A percentile compares a stretch with the other conserved stretches of the same genome.
Evolutionary conservation across 2,329 filamentous ascomycete genomes (phyloP).

Genomic region (Rachicladosporium sp.): DNA sequence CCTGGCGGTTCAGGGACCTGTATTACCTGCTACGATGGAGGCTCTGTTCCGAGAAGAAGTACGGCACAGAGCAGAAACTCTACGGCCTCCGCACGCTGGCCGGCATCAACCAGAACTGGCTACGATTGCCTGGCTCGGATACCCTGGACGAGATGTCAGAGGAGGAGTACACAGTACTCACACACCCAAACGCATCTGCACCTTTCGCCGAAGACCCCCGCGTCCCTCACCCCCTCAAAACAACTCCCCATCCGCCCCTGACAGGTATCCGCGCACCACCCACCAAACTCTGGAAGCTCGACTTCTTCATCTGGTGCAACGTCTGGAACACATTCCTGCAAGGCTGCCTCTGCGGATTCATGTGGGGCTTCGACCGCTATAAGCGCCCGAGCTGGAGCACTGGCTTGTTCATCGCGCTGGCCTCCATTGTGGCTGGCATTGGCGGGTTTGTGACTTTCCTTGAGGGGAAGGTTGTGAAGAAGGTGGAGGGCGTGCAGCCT

Average conservation of each 20-base stretch:
- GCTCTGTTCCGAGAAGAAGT: slow-evolving; percentile 20
- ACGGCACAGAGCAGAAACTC: slow-evolving; percentile 25
- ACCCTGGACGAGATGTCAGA: slow-evolving; percentile 33
- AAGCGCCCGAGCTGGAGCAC: slow-evolving; percentile 69
- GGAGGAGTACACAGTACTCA: slow-evolving; percentile 6
- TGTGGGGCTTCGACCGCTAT: slow-evolving; percentile 52
- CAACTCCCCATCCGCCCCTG: slow-evolving; percentile 54
- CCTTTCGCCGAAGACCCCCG: slow-evolving; percentile 22
- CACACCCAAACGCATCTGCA: not conserved
- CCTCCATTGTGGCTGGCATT: slow-evolving; percentile 54
- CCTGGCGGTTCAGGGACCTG: slow-evolving; percentile 72
- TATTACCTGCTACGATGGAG: slow-evolving; percentile 61
- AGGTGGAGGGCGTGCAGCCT: slow-evolving; percentile 51
- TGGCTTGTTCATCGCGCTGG: slow-evolving; percentile 64
- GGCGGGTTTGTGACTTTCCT: slow-evolving; percentile 59
- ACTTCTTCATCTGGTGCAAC: slow-evolving; percentile 68
- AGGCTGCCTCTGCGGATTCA: slow-evolving; percentile 58
- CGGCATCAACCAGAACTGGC: slow-evolving; percentile 64
- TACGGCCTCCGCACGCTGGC: slow-evolving; percentile 55
- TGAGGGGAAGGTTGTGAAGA: slow-evolving; percentile 58
- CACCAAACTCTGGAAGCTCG: slow-evolving; percentile 62
- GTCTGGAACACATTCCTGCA: slow-evolving; percentile 71
- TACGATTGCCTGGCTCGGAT: slow-evolving; percentile 56
- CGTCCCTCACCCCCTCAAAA: slow-evolving; percentile 52
- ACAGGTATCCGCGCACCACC: slow-evolving; percentile 58